Base-by-base conservation (phyloP, 768 basidiomycete genomes). In the Tylopilus sp. region DNA sequence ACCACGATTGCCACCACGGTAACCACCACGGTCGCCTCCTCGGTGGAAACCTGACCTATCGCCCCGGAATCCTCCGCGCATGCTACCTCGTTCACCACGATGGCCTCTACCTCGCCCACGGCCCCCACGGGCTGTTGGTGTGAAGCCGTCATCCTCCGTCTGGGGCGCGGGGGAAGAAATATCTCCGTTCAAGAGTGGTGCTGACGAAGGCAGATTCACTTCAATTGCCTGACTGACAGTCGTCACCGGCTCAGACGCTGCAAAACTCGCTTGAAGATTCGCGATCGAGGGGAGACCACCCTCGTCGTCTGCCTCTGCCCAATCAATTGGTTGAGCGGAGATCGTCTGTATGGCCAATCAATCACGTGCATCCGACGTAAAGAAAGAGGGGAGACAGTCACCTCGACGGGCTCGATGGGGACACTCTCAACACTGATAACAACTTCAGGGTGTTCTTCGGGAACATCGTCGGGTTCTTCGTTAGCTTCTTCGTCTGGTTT, bases 301-400 rank as follows among this genome's bases (percentile, higher is more conserved):
- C 55, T 86, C 85, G n/a, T 89, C 86, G 50, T 90, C 88, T 38
- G 81, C 83, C 35, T 68, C 67, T 15, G 90, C 87, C 90, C 91
- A 92, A 67, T 92, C 85, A 50, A 92, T 75, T 23, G 80, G 70
- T n/a, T 62, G 69, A 22, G 56, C 26, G 9, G 66, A 58, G 30
- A 47, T 51, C 0, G 56, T 36, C 66, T 68, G 33, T 13, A 20
- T n/a, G 18, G 18, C 11, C 0, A 21, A 44, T 67, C 11, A 53
- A 42, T 35, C 23, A 36, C 18, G 7, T 33, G 30, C 3, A 15
- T 26, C 25, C 15, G 17, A 23, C 0, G 12, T 15, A 31, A 28
- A 31, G 21, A 36, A 20, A 9, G 17, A 41, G 25, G 7, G 43
- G 1, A 50, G 48, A 67, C 53, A n/a, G 70, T 66, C 35, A 77